Evolutionary conservation across 768 basidiomycete genomes (phyloP), one percentile per base, ranked within the genome.

Genomic region (Suillus hirtellus): DNA sequence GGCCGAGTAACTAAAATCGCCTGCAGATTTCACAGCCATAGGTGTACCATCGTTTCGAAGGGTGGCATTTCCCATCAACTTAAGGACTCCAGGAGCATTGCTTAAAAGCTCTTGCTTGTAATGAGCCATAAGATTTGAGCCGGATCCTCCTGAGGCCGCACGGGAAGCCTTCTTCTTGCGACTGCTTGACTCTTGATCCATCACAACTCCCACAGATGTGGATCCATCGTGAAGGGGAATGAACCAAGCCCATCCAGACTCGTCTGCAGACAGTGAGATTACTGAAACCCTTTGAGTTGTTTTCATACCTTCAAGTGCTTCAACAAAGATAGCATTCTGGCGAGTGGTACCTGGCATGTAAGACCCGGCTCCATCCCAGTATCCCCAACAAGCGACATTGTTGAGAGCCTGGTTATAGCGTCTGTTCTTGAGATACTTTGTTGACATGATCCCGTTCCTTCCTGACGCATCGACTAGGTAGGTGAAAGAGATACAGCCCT

Each of bases 191-290:
- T 47, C 21, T 47, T 47, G 46, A 47, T 47, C 46, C 21, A 47
- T 47, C 46, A 47, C 46, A 14, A 47, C 6, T 47, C 46, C 21
- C 4, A 47, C 46, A 21, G 46, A 47, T 47, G 21, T 47, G 12
- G 46, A 75, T 17, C 79, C 81, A 50, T 80, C 76, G 63, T 81
- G 76, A 14, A 85, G 76, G 3, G 84, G 84, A 47, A 86, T 86
- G 63, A 82, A 84, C 84, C 84, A 85, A 19, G 77, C 79, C 84
- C 84, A 85, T 5, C 84, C 84, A 34, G 78, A 78, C 65, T 84
- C 82, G 50, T 84, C 84, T 83, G 34, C 15, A 34, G 4, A 19
- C 73, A 67, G 60, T 81, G 78, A 1, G 68, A 84, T 35, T 35
- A 35, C 9, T 35, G 1, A 35, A 35, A 10, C 9, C 35, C 9